Conservation (phyloP, 2,329 filamentous ascomycete genomes). For the Rutstroemia sp. region DNA sequence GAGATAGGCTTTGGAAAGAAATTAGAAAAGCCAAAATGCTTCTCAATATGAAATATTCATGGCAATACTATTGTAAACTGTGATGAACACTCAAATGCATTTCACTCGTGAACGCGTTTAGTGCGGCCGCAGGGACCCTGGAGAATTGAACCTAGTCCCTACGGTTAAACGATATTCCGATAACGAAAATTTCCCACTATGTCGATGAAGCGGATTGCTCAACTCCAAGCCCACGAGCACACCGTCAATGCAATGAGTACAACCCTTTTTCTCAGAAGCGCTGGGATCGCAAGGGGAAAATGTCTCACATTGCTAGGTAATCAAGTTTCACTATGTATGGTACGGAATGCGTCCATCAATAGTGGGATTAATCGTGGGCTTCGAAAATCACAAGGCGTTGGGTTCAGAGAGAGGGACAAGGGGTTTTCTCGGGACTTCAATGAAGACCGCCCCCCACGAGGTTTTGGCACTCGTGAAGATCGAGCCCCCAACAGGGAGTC, state of each 20-base stretch:
- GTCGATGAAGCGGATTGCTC: not conserved
- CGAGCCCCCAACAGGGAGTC: not conserved
- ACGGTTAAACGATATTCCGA: conserved; percentile 1
- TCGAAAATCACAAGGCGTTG: conserved; percentile 39
- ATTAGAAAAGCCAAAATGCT: too few species aligned
- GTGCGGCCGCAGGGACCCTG: too few species aligned
- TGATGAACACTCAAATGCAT: too few species aligned
- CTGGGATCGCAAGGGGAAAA: conserved; percentile 10
- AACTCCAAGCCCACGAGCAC: not conserved
- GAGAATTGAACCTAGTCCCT: not conserved
- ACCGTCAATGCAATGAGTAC: conserved; percentile 19
- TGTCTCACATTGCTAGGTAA: not conserved
- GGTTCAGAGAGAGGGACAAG: conserved; percentile 21
- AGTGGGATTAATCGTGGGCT: conserved; percentile 65
- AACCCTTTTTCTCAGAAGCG: conserved; percentile 13
- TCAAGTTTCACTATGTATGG: conserved; percentile 7
- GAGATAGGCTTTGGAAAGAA: too few species aligned
- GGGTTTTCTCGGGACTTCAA: not conserved
- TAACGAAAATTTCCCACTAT: not conserved
- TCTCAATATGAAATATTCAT: too few species aligned
- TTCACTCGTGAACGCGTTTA: too few species aligned
- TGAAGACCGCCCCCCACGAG: not conserved
- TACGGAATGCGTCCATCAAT: conserved; percentile 49
- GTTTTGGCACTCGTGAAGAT: not conserved
- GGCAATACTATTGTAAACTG: too few species aligned